Conservation (phyloP, 2,329 filamentous ascomycete genomes). For the Phialocephala sp. region DNA sequence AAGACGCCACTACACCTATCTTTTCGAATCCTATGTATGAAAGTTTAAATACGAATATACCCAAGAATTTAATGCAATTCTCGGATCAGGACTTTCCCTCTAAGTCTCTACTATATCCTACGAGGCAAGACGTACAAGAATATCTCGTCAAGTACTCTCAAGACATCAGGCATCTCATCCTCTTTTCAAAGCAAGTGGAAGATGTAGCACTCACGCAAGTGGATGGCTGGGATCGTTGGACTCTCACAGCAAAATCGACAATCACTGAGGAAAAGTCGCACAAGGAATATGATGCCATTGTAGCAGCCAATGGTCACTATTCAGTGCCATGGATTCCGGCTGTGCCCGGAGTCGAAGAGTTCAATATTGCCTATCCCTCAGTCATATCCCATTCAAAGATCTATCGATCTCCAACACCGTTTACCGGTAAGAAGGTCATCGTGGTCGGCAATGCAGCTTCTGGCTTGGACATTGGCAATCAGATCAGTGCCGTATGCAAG, state of each 20-base stretch:
- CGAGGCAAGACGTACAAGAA: constrained; percentile 69
- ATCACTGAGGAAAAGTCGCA: constrained; percentile 33
- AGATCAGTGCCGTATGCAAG: constrained; percentile 68
- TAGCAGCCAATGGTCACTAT: constrained; percentile 79
- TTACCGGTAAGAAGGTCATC: constrained; percentile 73
- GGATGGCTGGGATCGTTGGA: constrained; percentile 60
- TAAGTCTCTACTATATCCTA: constrained; percentile 74
- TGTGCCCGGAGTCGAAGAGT: constrained; percentile 63
- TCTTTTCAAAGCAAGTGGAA: constrained; percentile 74
- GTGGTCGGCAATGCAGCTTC: constrained; percentile 86
- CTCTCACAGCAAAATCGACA: constrained; percentile 40
- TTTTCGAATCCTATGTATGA: constrained; percentile 89
- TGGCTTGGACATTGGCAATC: constrained; percentile 80
- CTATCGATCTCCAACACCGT: constrained; percentile 71
- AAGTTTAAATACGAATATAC: constrained; percentile 84
- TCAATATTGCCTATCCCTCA: constrained; percentile 63
- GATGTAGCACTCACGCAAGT: constrained; percentile 52
- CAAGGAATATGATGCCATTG: constrained; percentile 68
- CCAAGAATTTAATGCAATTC: constrained; percentile 79
- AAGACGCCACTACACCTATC: constrained; percentile 47
- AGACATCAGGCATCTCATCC: constrained; percentile 69
- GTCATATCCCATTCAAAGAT: constrained; percentile 78
- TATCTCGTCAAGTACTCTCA: constrained; percentile 74
- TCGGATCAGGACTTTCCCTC: constrained; percentile 70
- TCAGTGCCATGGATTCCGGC: constrained; percentile 70